These are phyloP conservation scores for Lentithecium fluviatile DNA, from an alignment of 495 filamentous ascomycete species.

Conservation along the genomic window DNA sequence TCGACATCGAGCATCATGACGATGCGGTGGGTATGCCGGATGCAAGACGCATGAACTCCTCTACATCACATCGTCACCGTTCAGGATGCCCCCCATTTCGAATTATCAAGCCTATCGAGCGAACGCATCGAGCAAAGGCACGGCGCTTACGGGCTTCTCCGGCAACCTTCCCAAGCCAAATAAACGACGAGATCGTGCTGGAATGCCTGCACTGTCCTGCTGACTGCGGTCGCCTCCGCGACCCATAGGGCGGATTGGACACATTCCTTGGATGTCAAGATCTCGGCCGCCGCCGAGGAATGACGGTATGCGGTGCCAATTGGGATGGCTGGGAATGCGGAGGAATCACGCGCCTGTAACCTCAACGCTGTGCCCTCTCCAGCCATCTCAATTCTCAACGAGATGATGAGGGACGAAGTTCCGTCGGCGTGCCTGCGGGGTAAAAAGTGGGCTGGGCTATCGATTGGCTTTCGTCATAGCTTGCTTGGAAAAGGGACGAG, in stretches of 20 bases:
- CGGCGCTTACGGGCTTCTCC: conserved; percentile 19
- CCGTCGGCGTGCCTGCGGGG: conserved; percentile 6
- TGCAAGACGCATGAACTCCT: conserved; percentile 7
- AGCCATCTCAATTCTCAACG: conserved; percentile 6
- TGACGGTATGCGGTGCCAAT: background rate
- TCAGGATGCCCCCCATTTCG: background rate
- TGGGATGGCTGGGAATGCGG: conserved; percentile 8
- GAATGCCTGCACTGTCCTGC: conserved; percentile 13
- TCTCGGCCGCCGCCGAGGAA: conserved; percentile 18
- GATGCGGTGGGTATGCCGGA: background rate
- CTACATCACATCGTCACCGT: conserved; percentile 9
- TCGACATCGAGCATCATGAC: background rate
- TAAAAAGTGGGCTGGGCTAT: conserved; percentile 15
- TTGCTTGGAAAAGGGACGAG: background rate
- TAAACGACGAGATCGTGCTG: conserved; percentile 7
- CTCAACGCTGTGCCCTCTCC: background rate
- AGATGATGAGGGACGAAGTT: background rate
- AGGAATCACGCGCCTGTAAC: conserved; percentile 21
- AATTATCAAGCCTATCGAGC: conserved; percentile 9
- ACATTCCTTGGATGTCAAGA: background rate
- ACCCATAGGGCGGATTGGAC: conserved; percentile 24
- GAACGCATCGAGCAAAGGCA: conserved; percentile 5
- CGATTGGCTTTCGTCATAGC: conserved; percentile 7
- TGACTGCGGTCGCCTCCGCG: conserved; percentile 34
- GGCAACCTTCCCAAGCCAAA: conserved; percentile 15